A percentile compares a stretch with the other conserved stretches of the same genome.
Evolutionary conservation across 1,139 yeast genomes (phyloP).

Genomic region (Barnettozyma hawaiiensis): DNA sequence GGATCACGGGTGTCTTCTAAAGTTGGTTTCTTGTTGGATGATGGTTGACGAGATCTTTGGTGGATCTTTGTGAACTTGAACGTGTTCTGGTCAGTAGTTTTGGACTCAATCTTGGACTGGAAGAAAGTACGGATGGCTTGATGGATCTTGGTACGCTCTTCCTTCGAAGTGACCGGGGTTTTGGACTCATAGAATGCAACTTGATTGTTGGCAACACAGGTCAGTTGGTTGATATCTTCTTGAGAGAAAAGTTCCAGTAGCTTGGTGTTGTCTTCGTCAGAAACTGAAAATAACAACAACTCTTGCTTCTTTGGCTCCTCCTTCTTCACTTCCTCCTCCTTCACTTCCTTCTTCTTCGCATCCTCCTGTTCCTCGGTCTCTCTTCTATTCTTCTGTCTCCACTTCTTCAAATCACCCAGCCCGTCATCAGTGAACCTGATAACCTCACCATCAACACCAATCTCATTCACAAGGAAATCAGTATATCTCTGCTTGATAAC

Average conservation of each 20-base stretch:
- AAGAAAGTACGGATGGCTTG: constrained; percentile 71
- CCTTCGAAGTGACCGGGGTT: constrained; percentile 59
- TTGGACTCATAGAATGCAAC: constrained; percentile 38
- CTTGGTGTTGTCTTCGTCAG: constrained; percentile 13
- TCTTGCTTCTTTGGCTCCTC: constrained; percentile 6
- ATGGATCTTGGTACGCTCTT: constrained; percentile 69
- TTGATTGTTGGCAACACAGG: constrained; percentile 21
- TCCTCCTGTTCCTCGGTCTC: constrained; percentile 32
- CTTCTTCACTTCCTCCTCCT: constrained; percentile 12
- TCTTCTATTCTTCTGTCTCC: constrained; percentile 38
- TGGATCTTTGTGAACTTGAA: constrained; percentile 52
- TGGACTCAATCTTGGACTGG: constrained; percentile 68
- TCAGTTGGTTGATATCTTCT: constrained; percentile 15
- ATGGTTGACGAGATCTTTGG: constrained; percentile 34
- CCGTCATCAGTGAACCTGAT: constrained; percentile 76
- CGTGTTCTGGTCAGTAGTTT: constrained; percentile 64
- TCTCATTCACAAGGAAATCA: constrained; percentile 93
- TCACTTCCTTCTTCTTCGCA: constrained; percentile 29
- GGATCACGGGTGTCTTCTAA: constrained; percentile 44
- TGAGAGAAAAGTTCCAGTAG: constrained; percentile 33
- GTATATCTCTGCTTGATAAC: constrained; percentile 82
- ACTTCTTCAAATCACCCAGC: constrained; percentile 49
- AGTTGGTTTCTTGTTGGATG: constrained; percentile 18
- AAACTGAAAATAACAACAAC: no score
- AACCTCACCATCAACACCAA: constrained; percentile 60